These are phyloP conservation scores for Eucalyptus cloeziana DNA, from an alignment of 345 rosid genomes.

Conservation along the genomic window DNA sequence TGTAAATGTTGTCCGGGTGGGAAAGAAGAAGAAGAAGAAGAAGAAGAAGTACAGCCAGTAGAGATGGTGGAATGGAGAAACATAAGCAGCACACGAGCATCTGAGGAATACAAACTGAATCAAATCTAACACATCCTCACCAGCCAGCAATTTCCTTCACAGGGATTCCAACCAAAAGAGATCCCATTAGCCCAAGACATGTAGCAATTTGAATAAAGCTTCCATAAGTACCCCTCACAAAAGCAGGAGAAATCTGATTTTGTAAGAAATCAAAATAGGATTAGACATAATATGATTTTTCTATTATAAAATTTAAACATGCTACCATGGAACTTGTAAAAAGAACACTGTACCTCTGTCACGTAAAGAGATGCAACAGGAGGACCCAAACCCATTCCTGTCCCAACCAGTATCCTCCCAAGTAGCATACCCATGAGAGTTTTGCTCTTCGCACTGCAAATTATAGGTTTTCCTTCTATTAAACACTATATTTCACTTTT, in stretches of 20 bases:
- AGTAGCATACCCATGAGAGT: constrained; percentile 70
- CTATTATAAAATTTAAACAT: background rate
- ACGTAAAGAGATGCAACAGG: constrained; percentile 90
- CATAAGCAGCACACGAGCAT: background rate
- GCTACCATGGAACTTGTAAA: background rate
- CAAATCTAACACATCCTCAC: constrained; percentile 15
- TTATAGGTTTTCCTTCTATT: background rate
- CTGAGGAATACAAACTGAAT: background rate
- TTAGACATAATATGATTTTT: background rate
- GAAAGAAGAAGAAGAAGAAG: background rate
- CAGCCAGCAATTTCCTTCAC: constrained; percentile 70
- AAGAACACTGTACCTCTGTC: constrained; percentile 54
- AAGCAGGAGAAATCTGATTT: constrained; percentile 81
- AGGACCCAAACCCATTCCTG: constrained; percentile 94
- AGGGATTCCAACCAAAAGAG: constrained; percentile 82
- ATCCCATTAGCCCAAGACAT: constrained; percentile 84
- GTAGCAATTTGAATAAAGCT: constrained; percentile 92
- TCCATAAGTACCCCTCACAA: constrained; percentile 95
- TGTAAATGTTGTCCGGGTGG: background rate
- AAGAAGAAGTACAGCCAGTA: background rate
- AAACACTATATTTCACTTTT: background rate
- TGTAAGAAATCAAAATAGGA: background rate
- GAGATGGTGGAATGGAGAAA: background rate
- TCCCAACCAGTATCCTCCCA: constrained; percentile 88
- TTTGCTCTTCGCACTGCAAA: constrained; percentile 56